phyloP scores from a whole-genome alignment of 2,329 filamentous ascomycete species.

The Neophaeococcomyces aloes region DNA sequence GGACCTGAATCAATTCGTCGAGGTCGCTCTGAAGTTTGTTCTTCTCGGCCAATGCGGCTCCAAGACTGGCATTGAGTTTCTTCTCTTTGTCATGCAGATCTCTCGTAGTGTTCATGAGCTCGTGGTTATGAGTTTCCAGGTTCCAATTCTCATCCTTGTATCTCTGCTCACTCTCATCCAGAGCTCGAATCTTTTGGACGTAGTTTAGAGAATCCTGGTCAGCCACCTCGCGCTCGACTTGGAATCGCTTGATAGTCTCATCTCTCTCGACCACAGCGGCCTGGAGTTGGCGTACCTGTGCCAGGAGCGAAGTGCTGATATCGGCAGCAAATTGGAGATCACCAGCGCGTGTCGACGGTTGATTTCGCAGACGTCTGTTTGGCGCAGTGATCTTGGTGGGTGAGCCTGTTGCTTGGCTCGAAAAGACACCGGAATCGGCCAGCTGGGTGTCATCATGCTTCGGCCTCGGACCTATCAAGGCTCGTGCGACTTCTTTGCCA shows the following conservation, averaged over 20 bases:
- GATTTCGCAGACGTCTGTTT: conserved; percentile 80
- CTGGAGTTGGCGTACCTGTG: conserved; percentile 88
- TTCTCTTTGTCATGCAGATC: conserved; percentile 75
- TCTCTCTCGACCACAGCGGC: conserved; percentile 76
- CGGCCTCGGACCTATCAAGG: conserved; percentile 72
- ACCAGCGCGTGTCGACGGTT: conserved; percentile 75
- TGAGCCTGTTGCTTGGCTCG: conserved; percentile 71
- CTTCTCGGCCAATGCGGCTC: conserved; percentile 62
- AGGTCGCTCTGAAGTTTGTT: conserved; percentile 69
- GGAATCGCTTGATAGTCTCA: conserved; percentile 65
- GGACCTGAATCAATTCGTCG: conserved; percentile 73
- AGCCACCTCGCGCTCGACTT: conserved; percentile 64
- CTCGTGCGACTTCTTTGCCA: conserved; percentile 76
- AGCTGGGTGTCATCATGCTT: conserved; percentile 56
- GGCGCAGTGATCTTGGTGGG: conserved; percentile 83
- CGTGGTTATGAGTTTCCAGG: conserved; percentile 83
- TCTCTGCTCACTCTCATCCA: conserved; percentile 88
- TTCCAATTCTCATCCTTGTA: conserved; percentile 99
- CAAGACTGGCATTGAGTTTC: conserved; percentile 64
- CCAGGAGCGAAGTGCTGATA: conserved; percentile 85
- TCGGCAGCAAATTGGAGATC: conserved; percentile 98
- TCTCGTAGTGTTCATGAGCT: conserved; percentile 61
- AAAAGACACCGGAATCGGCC: conserved; percentile 65
- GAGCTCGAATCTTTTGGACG: conserved; percentile 64
- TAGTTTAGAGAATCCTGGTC: conserved; percentile 74